A percentile compares a stretch with the other conserved stretches of the same genome.
These are phyloP conservation scores for Sapria himalayana DNA, from an alignment of 345 rosid species.

Conservation along the genomic window DNA sequence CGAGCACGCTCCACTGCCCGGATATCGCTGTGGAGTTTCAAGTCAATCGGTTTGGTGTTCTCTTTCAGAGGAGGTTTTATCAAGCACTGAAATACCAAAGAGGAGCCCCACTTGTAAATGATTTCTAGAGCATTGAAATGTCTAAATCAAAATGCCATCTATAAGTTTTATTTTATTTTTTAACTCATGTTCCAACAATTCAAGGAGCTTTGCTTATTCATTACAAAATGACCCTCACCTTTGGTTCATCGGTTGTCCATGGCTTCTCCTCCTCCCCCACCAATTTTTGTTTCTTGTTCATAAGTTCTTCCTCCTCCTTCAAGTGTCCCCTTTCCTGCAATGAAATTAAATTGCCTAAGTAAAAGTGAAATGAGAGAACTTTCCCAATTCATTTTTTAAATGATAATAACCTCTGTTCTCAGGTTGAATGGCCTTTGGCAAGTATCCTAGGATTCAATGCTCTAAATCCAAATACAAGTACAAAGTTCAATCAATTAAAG, in stretches of 20 bases:
- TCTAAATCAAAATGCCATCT: too few relatives aligned
- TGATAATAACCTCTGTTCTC: constrained; percentile 53
- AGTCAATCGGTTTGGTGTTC: constrained; percentile 44
- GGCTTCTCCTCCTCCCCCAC: constrained; percentile 46
- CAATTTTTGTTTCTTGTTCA: constrained; percentile 58
- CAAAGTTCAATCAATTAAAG: too few relatives aligned
- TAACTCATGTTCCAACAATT: too few relatives aligned
- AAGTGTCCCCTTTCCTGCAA: constrained; percentile 64
- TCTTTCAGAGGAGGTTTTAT: constrained; percentile 59
- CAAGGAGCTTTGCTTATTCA: too few relatives aligned
- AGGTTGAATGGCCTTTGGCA: constrained; percentile 57
- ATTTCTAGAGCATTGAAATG: too few relatives aligned
- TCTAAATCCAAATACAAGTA: constrained; percentile 33
- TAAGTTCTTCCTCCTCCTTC: constrained; percentile 74
- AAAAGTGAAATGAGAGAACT: too few relatives aligned
- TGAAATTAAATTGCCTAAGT: too few relatives aligned
- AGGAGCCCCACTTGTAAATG: constrained; percentile 6
- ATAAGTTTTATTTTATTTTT: too few relatives aligned
- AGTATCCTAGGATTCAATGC: constrained; percentile 46
- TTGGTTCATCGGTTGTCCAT: constrained; percentile 91
- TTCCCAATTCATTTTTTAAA: not conserved
- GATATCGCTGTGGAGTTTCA: constrained; percentile 51
- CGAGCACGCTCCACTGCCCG: constrained; percentile 78
- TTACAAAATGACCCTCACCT: constrained; percentile 34
- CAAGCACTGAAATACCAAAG: constrained; percentile 23